Base-by-base conservation (phyloP, 164 flowering plant species). In the Malania oleifera region DNA sequence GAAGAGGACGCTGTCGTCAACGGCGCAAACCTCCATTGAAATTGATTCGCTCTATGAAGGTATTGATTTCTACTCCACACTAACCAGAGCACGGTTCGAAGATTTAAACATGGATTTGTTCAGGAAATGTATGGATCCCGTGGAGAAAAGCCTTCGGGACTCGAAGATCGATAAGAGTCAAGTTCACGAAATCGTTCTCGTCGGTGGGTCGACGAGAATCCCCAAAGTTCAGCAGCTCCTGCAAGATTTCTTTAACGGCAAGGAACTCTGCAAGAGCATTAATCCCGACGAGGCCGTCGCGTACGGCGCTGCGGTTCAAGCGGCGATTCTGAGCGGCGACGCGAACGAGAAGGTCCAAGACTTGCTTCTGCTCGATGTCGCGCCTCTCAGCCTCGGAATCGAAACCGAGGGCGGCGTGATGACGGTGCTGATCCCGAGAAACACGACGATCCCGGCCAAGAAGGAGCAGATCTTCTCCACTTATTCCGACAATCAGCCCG, bases 121-220 rank as follows among this genome's bases (percentile, higher is more conserved):
- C n/a, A n/a, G n/a, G n/a, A n/a, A n/a, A n/a, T n/a, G n/a, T n/a
- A n/a, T n/a, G n/a, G n/a, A n/a, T n/a, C n/a, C n/a, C n/a, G n/a
- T n/a, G n/a, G n/a, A n/a, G n/a, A n/a, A n/a, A n/a, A n/a, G n/a
- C n/a, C n/a, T n/a, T n/a, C n/a, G n/a, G n/a, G n/a, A n/a, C n/a
- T n/a, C n/a, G n/a, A n/a, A n/a, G n/a, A n/a, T n/a, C n/a, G n/a
- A n/a, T n/a, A n/a, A n/a, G n/a, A n/a, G n/a, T n/a, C n/a, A n/a
- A n/a, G n/a, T n/a, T n/a, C n/a, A n/a, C n/a, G n/a, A n/a, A n/a
- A n/a, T n/a, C n/a, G n/a, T n/a, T n/a, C 43, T 39, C 15, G 43
- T 39, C 15, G 43, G 43, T 39, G 43, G 43, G 43, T 39, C 43
- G 43, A 39, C 43, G 43, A 39, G 43, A 39, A 39, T 39, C 15